phyloP scores from a whole-genome alignment of 2,329 filamentous ascomycete genomes.

The Phialophora verrucosa region DNA sequence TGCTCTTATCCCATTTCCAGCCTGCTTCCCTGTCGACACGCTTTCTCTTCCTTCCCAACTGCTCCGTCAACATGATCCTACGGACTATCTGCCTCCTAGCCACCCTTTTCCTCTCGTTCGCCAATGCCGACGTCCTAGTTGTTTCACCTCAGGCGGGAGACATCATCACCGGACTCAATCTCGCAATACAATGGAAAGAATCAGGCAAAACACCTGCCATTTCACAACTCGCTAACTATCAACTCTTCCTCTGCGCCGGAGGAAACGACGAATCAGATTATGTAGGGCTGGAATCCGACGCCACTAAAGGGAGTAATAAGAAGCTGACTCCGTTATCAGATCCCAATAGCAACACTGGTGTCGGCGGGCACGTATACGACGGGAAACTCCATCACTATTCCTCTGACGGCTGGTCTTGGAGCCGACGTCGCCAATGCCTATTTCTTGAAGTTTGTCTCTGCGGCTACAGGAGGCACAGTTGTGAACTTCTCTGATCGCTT shows the following conservation, averaged over 20 bases:
- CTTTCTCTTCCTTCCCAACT: background rate
- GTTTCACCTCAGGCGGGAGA: constrained; percentile 59
- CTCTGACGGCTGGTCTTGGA: constrained; percentile 52
- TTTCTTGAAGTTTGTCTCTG: constrained; percentile 65
- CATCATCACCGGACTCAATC: constrained; percentile 55
- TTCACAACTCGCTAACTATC: constrained; percentile 59
- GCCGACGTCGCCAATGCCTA: constrained; percentile 57
- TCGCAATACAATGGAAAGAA: constrained; percentile 64
- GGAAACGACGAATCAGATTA: constrained; percentile 58
- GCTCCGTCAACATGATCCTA: constrained; percentile 32
- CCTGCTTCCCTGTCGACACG: background rate
- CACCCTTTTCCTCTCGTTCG: constrained; percentile 35
- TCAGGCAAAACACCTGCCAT: constrained; percentile 58
- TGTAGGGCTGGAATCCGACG: constrained; percentile 44
- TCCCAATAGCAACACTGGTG: constrained; percentile 51
- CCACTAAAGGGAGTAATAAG: background rate
- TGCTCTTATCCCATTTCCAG: background rate
- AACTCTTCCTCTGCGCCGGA: constrained; percentile 66
- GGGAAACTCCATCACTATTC: constrained; percentile 53
- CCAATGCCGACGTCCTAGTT: constrained; percentile 61
- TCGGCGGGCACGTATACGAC: constrained; percentile 46
- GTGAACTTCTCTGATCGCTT: constrained; percentile 69
- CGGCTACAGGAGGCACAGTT: constrained; percentile 59
- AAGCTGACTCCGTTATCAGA: constrained; percentile 42
- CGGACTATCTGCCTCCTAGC: constrained; percentile 30